A percentile compares a stretch with the other conserved stretches of the same genome.
Evolutionary conservation across 2,329 filamentous ascomycete genomes (phyloP).

Genomic region (Penicillium italicum): DNA sequence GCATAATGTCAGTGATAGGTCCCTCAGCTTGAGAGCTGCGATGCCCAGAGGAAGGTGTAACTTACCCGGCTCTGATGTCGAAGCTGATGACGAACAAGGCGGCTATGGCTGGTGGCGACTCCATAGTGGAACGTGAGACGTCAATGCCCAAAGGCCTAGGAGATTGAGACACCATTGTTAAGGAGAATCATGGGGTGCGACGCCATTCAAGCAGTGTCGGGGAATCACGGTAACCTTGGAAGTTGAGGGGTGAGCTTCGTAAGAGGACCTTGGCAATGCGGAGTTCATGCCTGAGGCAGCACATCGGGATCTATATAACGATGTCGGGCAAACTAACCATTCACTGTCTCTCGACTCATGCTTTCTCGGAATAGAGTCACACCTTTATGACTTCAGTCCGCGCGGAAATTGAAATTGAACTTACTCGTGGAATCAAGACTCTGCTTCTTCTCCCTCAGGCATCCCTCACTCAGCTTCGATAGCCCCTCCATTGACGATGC

Average conservation of each 20-base stretch:
- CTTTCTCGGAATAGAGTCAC: neutral
- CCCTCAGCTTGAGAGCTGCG: constrained; percentile 6
- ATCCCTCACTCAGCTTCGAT: neutral
- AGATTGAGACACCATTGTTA: constrained; percentile 30
- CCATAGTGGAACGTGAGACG: constrained; percentile 31
- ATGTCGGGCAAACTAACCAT: neutral
- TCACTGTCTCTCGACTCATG: neutral
- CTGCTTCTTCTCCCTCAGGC: neutral
- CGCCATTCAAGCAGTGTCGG: constrained; percentile 21
- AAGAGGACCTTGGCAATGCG: constrained; percentile 4
- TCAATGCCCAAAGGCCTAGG: constrained; percentile 34
- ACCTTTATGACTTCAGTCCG: neutral
- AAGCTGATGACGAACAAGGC: constrained; percentile 88
- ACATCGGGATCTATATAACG: neutral
- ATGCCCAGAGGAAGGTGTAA: neutral
- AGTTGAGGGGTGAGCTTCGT: constrained; percentile 9
- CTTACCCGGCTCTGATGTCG: constrained; percentile 84
- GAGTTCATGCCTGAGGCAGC: constrained; percentile 8
- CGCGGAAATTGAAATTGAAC: too few relatives aligned
- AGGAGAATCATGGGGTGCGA: constrained; percentile 4
- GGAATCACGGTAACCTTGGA: constrained; percentile 20
- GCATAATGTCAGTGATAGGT: constrained; percentile 13
- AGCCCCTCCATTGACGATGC: neutral
- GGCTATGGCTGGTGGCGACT: constrained; percentile 54
- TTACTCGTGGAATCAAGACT: neutral